Percentiles rank a stretch among this genome's conserved stretches.
These are phyloP conservation scores for Gnomoniopsis smithogilvyi DNA, from an alignment of 2,329 filamentous ascomycete species.

Conservation along the genomic window DNA sequence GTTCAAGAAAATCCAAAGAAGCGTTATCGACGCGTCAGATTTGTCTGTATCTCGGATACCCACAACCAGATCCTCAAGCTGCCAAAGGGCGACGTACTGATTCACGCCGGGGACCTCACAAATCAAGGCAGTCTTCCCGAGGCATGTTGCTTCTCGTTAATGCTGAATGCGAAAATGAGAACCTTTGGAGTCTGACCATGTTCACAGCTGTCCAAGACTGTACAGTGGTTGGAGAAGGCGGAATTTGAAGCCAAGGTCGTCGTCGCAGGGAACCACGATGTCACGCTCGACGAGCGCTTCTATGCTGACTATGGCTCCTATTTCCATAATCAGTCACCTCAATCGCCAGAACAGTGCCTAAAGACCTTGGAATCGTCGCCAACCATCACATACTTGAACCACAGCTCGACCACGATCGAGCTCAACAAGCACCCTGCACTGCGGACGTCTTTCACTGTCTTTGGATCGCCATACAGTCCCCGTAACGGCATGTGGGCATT, in stretches of 20 bases:
- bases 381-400: constrained; percentile 62
- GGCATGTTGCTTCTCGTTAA: constrained; percentile 26
- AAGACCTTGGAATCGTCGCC: constrained; percentile 50
- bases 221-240: constrained; percentile 65
- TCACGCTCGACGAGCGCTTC: constrained; percentile 65
- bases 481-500: constrained; percentile 62
- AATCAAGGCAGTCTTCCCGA: constrained; percentile 65
- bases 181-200: neutral
- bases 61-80: constrained; percentile 65
- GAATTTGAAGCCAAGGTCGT: constrained; percentile 70
- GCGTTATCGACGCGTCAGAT: constrained; percentile 49
- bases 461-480: constrained; percentile 68
- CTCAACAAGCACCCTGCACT: constrained; percentile 54
- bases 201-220: constrained; percentile 51
- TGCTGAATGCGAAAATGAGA: neutral
- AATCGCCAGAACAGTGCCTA: constrained; percentile 52
- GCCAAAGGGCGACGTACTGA: constrained; percentile 69
- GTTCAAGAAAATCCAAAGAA: neutral
- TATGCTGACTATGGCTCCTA: constrained; percentile 48
- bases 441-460: constrained; percentile 61
- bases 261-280: constrained; percentile 72
- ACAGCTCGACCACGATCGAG: constrained; percentile 51
- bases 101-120: constrained; percentile 74
- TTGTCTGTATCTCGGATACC: constrained; percentile 76
- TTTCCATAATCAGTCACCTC: constrained; percentile 55